Percentiles rank a stretch among this genome's conserved stretches.
phyloP scores from a whole-genome alignment of 208 protist genomes.

The Leishmania amazonensis region DNA sequence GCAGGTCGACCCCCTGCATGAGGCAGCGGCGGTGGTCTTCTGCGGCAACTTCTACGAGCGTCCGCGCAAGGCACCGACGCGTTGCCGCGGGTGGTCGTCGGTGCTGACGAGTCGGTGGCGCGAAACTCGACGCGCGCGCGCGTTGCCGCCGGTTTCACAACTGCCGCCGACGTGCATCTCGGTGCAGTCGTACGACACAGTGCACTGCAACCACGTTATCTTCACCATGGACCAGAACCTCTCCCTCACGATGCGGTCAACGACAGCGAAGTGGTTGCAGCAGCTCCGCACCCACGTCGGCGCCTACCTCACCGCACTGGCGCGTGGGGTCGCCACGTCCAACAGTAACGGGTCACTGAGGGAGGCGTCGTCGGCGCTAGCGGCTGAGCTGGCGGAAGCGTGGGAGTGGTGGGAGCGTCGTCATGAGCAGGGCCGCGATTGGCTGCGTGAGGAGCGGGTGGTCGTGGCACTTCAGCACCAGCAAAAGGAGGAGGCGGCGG shows the following conservation, averaged over 20 bases:
- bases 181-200: constrained; percentile 72
- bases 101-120: constrained; percentile 79
- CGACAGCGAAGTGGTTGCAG: constrained; percentile 71
- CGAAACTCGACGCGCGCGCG: constrained; percentile 58
- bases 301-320: constrained; percentile 34
- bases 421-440: constrained; percentile 39
- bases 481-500: not conserved
- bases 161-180: constrained; percentile 59
- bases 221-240: constrained; percentile 58
- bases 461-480: constrained; percentile 20
- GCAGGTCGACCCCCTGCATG: constrained; percentile 53
- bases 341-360: not conserved
- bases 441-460: constrained; percentile 78
- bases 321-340: constrained; percentile 14
- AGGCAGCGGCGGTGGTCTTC: constrained; percentile 65
- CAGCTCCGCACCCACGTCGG: constrained; percentile 55
- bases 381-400: constrained; percentile 45
- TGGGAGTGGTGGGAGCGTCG: constrained; percentile 83
- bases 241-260: constrained; percentile 61
- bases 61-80: constrained; percentile 39
- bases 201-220: constrained; percentile 54
- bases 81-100: constrained; percentile 84
- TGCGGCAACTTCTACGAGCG: constrained; percentile 60
- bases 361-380: constrained; percentile 9
- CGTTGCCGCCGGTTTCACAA: constrained; percentile 72